These are phyloP conservation scores for Peniophora sp. DNA, from an alignment of 1,284 basidiomycete genomes.

Conservation along the genomic window DNA sequence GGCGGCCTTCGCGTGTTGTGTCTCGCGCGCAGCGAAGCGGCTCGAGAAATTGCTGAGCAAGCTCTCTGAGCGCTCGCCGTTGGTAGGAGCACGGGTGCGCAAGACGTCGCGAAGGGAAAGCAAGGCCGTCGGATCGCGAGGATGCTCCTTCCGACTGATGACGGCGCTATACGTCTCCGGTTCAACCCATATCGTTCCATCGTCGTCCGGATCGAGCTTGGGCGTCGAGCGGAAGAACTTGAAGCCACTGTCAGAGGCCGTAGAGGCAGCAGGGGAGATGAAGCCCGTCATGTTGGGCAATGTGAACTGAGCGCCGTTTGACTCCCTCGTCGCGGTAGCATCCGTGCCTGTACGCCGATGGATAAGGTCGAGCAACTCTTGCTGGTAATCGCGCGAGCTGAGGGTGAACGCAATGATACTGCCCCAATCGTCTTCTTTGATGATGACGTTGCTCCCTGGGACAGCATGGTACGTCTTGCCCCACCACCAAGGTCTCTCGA, in stretches of 20 bases:
- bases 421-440: constrained; percentile 66
- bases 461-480: constrained; percentile 50
- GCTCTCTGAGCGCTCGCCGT: constrained; percentile 27
- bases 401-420: constrained; percentile 65
- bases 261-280: constrained; percentile 10
- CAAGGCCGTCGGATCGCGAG: constrained; percentile 47
- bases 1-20: constrained; percentile 41
- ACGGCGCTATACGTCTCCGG: constrained; percentile 51
- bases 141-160: constrained; percentile 54
- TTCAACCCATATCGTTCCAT: constrained; percentile 51
- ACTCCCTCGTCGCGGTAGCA: too few relatives aligned
- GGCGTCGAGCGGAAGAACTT: constrained; percentile 34
- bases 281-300: too few relatives aligned
- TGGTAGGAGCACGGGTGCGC: constrained; percentile 35
- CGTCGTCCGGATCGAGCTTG: constrained; percentile 48
- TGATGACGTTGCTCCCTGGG: constrained; percentile 59
- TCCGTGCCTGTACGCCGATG: constrained; percentile 6
- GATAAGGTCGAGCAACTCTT: constrained; percentile 44
- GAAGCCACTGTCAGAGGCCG: constrained; percentile 36
- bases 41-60: constrained; percentile 19
- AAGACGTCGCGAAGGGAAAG: constrained; percentile 55
- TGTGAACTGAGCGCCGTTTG: constrained; percentile 10
- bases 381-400: constrained; percentile 56
- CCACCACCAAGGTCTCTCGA: constrained; percentile 57
- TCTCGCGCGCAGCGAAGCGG: not conserved